Evolutionary conservation across 257 asterid genomes (phyloP), one percentile per base, ranked within the genome.

Genomic region (Osmanthus fragrans): DNA sequence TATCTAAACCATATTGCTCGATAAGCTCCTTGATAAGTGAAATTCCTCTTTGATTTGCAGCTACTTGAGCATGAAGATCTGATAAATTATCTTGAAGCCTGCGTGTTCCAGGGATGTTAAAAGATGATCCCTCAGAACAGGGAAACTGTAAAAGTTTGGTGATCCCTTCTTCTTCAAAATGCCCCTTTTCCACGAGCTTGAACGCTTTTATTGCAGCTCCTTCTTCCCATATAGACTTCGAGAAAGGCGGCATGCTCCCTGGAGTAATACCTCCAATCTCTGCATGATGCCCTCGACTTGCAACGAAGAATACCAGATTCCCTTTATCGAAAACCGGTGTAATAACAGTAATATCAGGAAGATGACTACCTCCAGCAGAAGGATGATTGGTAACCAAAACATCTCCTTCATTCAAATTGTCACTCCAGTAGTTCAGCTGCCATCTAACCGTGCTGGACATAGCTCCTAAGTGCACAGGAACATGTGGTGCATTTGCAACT

Each of bases 211-310:
- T 93, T 18, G 97, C 98, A 23, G 98, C 99, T 76, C 98, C 98
- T 86, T 95, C 99, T 72, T 95, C 98, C 92, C 92, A 91, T 82
- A 95, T 91, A 76, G 91, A 86, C 87, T 95, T 95, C 5, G 99
- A 95, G 79, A 95, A 93, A 2, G 99, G 99, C 0, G 99, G 98
- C 99, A 95, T 95, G 82, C 99, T 95, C 70, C 99, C 99, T 3
- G 98, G 99, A 30, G 98, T 95, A 78, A 95, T 91, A 51, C 99
- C 99, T 73, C 99, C 99, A 40, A 95, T 95, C 86, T 95, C 98
- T 5, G 99, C 97, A 75, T 95, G 99, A 86, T 93, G 98, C 63
- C 99, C 99, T 79, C 99, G 85, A 77, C 99, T 95, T 19, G 99
- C 99, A 27, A 93, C 93, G 72, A 95, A 93, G 86, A 95, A 95